Evolutionary conservation across 2,329 filamentous ascomycete species (phyloP), one percentile per base, ranked within the genome.

Genomic region (Eutypella sp.): DNA sequence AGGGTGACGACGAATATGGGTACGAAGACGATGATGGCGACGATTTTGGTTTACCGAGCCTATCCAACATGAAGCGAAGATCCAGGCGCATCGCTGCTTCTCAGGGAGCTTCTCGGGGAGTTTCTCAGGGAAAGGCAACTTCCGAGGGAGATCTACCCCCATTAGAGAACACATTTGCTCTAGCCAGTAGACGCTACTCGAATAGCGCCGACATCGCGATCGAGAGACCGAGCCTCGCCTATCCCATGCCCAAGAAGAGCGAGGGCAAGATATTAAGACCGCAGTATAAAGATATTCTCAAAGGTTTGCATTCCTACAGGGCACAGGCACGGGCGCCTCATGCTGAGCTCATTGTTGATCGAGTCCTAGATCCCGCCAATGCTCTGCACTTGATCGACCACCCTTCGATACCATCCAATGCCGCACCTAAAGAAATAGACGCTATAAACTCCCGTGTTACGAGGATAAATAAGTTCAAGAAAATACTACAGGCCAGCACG

Each of bases 401-500:
- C 67, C 84, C 90, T 5, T 72, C 87, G 1, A 74, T 87, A 39
- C 82, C 89, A 10, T 69, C 78, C 22, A 85, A 86, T 61, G 89
- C 91, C 2, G 79, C 83, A 1, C 77, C 84, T 1, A 97, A 95
- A 64, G 89, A 96, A 62, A 74, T 85, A 16, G 92, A 97, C 61
- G 85, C 84, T 11, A 84, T 95, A 62, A 91, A 87, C 46, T 87
- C 91, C 38, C 83, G 89, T 49, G 93, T 96, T 57, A 87, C 88
- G 6, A 84, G 93, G 51, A 99, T 99, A 64, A 96, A 99, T 70
- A 97, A 97, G 64, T 99, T 99, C 72, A 99, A 99, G 68, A 87
- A 86, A 58, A 88, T 99, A 43, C 75, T 99, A 6, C 93, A 99
- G 69, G 82, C 92, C 19, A 96, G 89, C 34, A 90, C 88, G 1